A percentile compares a stretch with the other conserved stretches of the same genome.
Conservation (phyloP, 2,329 filamentous ascomycete genomes). For the Fusarium neocosmosporiellum region DNA sequence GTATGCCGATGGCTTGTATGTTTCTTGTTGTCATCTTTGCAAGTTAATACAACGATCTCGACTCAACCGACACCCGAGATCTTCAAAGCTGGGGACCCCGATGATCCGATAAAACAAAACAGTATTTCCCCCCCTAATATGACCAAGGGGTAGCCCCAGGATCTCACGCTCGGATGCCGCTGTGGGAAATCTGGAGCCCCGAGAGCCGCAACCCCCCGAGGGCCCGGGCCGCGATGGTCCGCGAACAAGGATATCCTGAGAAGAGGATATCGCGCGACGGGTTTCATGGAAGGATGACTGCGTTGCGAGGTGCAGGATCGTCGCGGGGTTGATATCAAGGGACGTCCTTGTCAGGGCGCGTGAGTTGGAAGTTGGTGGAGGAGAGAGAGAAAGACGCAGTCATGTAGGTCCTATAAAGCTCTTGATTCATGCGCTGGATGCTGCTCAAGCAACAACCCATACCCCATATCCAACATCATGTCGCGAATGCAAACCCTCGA, state of each 20-base stretch:
- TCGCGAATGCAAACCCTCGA: slow-evolving; percentile 6
- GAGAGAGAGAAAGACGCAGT: not conserved
- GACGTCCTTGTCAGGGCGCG: not conserved
- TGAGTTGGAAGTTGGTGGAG: not conserved
- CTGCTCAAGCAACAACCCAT: too few relatives aligned
- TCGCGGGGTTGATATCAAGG: not conserved
- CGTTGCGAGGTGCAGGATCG: not conserved
- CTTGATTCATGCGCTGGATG: not conserved
- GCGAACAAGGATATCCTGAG: not conserved
- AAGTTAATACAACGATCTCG: not conserved
- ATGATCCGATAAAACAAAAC: not conserved
- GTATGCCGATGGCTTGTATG: not conserved
- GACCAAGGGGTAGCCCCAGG: not conserved
- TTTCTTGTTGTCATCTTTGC: not conserved
- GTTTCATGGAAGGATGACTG: not conserved
- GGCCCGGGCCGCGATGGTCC: not conserved
- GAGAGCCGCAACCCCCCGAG: not conserved
- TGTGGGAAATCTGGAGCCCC: not conserved
- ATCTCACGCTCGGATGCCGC: not conserved
- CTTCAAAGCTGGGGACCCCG: not conserved
- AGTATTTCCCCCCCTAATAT: not conserved
- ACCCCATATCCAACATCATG: not conserved
- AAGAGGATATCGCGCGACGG: not conserved
- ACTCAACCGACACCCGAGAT: not conserved
- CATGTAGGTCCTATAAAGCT: not conserved